Base-by-base conservation (phyloP, 352 stramenopile species). In the Phytophthora foliorum region DNA sequence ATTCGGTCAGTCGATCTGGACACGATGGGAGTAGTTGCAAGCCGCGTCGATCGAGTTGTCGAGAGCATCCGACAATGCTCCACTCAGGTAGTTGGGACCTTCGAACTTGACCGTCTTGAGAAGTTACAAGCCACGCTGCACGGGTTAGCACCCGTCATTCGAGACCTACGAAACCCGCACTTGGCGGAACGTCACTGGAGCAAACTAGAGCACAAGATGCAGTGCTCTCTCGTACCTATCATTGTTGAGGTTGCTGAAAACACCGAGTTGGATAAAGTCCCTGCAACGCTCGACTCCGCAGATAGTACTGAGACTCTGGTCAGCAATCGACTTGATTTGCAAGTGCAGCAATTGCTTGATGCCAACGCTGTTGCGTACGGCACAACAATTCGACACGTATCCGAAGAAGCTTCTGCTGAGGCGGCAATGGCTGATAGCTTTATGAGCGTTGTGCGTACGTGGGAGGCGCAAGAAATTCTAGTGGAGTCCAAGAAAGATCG, bases 181-280 rank as follows among this genome's bases (percentile, higher is more conserved):
- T 19, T 94, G 19, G 73, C 77, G 34, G 80, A 89, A 21, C 81
- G 82, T 6, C 86, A 94, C 56, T 94, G 86, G 86, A 82, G 67
- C 2, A 92, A 92, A 44, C 65, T 94, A 0, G 86, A 94, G 51
- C 68, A 89, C 69, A 94, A 91, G 51, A 72, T 92, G 66, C 62
- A 82, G 16, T 88, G 77, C 16, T 78, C 61, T 0, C 82, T 92
- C 19, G 31, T 39, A 4, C 52, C 63, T 21, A 3, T 29, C 10
- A 55, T 34, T 14, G 19, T 25, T 14, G 34, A 64, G 24, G 32
- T 16, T 8, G 10, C 25, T 17, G 54, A 60, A 21, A 50, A 24
- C 16, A 6, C 11, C 16, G 57, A 67, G 31, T 17, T 21, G 1
- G 49, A 72, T 1, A 32, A 59, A 45, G 10, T 38, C 3, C 13